Evolutionary conservation across 306 rosid genomes (phyloP), one percentile per base, ranked within the genome.

Genomic region (Gynostemma pentaphyllum): DNA sequence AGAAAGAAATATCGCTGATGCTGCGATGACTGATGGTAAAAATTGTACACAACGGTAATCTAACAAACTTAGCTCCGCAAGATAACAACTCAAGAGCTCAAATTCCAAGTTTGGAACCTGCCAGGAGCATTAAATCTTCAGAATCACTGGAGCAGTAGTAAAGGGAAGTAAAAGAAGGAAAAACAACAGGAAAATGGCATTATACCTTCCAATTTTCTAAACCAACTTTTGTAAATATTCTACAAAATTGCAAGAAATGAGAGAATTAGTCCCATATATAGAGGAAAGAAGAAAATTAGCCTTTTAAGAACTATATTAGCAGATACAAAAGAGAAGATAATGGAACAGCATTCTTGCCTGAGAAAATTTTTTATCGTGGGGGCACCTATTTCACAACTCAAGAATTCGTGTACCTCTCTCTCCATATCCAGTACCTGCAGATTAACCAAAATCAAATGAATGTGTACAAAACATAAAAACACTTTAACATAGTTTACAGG

Each of bases 1-100:
- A n/a, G 86, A 66, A 54, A 81, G 81, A 64, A 81, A 81, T 62
- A 78, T 36, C 9, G 73, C 79, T 3, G 83, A 78, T 45, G 86
- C 83, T n/a, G 83, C 83, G 18, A 72, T 29, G 11, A 75, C 19
- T 26, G 86, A 81, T 19, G 83, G 83, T 41, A 75, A 66, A 72
- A 78, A 72, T 21, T 44, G 65, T 37, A 67, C 36, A 41, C 71
- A 81, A 28, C 9, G 19, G 46, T 67, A 71, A 24, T 72, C 80
- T 37, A 75, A 64, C 66, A 81, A 69, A 59, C 81, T 69, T 27
- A 81, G 72, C 74, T 81, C 86, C 47, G 70, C 72, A 50, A 81
- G 86, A 75, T 75, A 81, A 50, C 49, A 64, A 56, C 76, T 70
- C 70, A 81, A 44, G 67, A 66, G 64, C 45, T 72, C 81, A 27